These are phyloP conservation scores for Anthracocystis panici-leucophaei DNA, from an alignment of 1,284 basidiomycete species.

Conservation along the genomic window DNA sequence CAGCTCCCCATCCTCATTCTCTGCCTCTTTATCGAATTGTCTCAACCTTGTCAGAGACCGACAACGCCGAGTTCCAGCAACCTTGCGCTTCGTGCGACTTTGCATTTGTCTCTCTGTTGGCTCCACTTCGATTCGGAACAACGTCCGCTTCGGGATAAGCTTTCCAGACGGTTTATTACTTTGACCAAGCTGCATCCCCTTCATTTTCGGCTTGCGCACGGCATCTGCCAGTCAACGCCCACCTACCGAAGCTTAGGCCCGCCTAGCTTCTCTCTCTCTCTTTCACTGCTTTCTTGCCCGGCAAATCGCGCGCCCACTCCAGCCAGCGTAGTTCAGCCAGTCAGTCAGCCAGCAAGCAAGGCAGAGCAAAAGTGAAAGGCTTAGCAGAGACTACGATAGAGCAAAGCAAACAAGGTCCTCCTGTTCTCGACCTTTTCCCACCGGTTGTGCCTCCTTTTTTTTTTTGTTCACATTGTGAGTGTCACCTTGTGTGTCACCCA, in stretches of 20 bases:
- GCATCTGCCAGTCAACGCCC: constrained; percentile 44
- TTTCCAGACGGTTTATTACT: constrained; percentile 12
- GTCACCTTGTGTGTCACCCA: neutral
- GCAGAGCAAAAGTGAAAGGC: neutral
- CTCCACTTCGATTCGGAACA: constrained; percentile 11
- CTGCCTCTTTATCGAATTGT: too few species aligned
- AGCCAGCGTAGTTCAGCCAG: neutral
- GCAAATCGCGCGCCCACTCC: neutral
- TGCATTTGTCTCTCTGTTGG: neutral
- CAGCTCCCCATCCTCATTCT: too few species aligned
- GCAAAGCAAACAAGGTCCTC: neutral
- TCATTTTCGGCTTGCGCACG: constrained; percentile 23
- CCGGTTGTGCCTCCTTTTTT: constrained; percentile 8
- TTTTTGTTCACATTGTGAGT: constrained; percentile 3
- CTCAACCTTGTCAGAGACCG: neutral
- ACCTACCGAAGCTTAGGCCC: constrained; percentile 33
- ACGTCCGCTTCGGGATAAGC: constrained; percentile 22
- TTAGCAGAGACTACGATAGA: neutral
- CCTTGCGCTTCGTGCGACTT: neutral
- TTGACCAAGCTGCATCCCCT: constrained; percentile 7
- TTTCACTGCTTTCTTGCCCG: neutral
- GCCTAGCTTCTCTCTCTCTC: constrained; percentile 6
- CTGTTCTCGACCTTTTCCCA: constrained; percentile 13
- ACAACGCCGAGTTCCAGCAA: neutral
- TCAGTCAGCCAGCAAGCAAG: constrained; percentile 8